A percentile compares a stretch with the other conserved stretches of the same genome.
These are phyloP conservation scores for Lolium rigidum DNA, from an alignment of 176 grass and related monocot species.

Conservation along the genomic window DNA sequence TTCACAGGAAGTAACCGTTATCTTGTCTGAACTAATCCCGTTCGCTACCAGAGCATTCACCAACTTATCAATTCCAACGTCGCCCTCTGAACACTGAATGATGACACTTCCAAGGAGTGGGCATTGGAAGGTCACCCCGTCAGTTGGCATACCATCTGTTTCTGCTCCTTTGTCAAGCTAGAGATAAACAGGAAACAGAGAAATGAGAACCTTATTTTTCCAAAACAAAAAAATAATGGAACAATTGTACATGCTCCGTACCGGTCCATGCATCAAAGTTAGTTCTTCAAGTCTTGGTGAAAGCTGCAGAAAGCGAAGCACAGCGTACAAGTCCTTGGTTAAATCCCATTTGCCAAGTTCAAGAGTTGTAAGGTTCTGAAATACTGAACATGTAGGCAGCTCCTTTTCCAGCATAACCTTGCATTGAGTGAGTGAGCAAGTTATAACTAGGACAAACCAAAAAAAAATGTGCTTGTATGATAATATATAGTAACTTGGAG, in stretches of 20 bases:
- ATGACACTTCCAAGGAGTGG: slow-evolving; percentile 32
- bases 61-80: slow-evolving; percentile 11
- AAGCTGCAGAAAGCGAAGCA: slow-evolving; percentile 38
- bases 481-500: too few species aligned
- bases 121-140: slow-evolving; percentile 28
- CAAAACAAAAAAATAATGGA: not conserved
- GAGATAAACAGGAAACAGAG: slow-evolving; percentile 7
- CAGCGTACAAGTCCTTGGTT: not conserved
- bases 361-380: slow-evolving; percentile 31
- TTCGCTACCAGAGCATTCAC: slow-evolving; percentile 4
- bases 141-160: not conserved
- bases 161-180: not conserved
- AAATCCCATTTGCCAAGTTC: slow-evolving; percentile 39
- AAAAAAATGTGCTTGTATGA: not conserved
- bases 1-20: slow-evolving; percentile 11
- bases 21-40: slow-evolving; percentile 29
- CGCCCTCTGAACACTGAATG: slow-evolving; percentile 37
- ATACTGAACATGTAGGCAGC: slow-evolving; percentile 33
- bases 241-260: not conserved
- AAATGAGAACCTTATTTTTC: not conserved
- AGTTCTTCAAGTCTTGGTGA: slow-evolving; percentile 37
- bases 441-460: not conserved
- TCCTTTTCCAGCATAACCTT: slow-evolving; percentile 50
- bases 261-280: not conserved
- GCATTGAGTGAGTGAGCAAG: not conserved